These are phyloP conservation scores for Lunularia cruciata DNA, from an alignment of 225 moss, liverwort and hornwort species.

Conservation along the genomic window DNA sequence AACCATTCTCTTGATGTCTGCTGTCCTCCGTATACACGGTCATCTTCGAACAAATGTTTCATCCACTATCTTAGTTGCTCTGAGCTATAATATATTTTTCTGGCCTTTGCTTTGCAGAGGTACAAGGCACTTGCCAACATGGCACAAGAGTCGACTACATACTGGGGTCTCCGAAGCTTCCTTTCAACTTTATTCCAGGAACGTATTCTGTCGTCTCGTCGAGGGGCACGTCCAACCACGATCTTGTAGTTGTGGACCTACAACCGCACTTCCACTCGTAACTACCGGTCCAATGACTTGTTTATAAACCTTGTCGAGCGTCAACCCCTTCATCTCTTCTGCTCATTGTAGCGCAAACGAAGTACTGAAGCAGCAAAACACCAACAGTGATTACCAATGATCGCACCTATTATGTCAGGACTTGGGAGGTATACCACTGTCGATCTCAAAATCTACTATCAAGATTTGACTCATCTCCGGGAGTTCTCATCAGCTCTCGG, in stretches of 20 bases:
- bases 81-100: neutral
- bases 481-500: no score
- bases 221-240: conserved; percentile 46
- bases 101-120: conserved; percentile 25
- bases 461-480: no score
- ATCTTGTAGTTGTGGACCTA: conserved; percentile 45
- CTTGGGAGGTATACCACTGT: neutral
- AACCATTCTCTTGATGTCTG: no score
- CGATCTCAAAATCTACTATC: neutral
- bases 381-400: neutral
- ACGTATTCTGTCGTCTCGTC: conserved; percentile 46
- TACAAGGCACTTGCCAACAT: conserved; percentile 45
- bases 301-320: neutral
- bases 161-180: conserved; percentile 42
- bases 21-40: no score
- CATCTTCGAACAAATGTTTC: no score
- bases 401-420: no score
- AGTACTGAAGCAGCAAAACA: neutral
- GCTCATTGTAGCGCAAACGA: neutral
- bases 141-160: conserved; percentile 52
- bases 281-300: neutral
- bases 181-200: conserved; percentile 46
- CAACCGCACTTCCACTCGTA: conserved; percentile 34
- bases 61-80: no score
- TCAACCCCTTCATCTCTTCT: neutral